Conservation (phyloP, 192 early-diverging fungal species). For the Linnemannia elongata region DNA sequence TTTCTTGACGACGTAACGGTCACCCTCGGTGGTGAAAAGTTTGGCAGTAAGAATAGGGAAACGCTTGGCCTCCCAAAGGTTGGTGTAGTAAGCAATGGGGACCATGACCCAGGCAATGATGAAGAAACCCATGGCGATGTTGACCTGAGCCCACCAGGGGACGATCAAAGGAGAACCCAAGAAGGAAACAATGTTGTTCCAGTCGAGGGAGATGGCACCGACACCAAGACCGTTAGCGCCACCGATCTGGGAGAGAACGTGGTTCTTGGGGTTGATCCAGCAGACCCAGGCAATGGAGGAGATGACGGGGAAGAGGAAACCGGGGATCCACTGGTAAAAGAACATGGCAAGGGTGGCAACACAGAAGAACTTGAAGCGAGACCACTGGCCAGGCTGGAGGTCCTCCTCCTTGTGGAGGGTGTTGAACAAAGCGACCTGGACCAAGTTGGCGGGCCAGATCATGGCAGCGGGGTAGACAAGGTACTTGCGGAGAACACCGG, state of each 20-base stretch:
- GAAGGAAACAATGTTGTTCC: conserved; percentile 65
- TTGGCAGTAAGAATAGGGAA: conserved; percentile 58
- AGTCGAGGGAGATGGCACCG: conserved; percentile 79
- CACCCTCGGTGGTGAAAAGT: conserved; percentile 53
- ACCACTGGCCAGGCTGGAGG: conserved; percentile 36
- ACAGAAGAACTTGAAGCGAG: conserved; percentile 57
- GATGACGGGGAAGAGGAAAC: conserved; percentile 58
- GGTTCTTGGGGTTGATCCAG: conserved; percentile 37
- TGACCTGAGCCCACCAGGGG: conserved; percentile 70
- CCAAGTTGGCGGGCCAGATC: conserved; percentile 89
- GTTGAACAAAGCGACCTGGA: conserved; percentile 62
- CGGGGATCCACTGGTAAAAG: conserved; percentile 64
- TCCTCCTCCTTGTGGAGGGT: conserved; percentile 59
- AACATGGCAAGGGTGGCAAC: conserved; percentile 60
- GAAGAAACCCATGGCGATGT: conserved; percentile 72
- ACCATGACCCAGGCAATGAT: conserved; percentile 77
- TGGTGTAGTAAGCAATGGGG: conserved; percentile 75
- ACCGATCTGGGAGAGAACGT: conserved; percentile 43
- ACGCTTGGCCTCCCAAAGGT: conserved; percentile 64
- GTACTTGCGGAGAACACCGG: conserved; percentile 84
- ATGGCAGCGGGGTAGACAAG: conserved; percentile 89
- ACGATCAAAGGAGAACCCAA: conserved; percentile 57
- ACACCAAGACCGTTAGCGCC: conserved; percentile 78
- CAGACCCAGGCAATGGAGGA: conserved; percentile 55
- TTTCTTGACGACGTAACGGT: conserved; percentile 25